Percentiles rank a stretch among this genome's conserved stretches.
Evolutionary conservation across 1,284 basidiomycete genomes (phyloP).

Genomic region (Apiotrichum porosum): DNA sequence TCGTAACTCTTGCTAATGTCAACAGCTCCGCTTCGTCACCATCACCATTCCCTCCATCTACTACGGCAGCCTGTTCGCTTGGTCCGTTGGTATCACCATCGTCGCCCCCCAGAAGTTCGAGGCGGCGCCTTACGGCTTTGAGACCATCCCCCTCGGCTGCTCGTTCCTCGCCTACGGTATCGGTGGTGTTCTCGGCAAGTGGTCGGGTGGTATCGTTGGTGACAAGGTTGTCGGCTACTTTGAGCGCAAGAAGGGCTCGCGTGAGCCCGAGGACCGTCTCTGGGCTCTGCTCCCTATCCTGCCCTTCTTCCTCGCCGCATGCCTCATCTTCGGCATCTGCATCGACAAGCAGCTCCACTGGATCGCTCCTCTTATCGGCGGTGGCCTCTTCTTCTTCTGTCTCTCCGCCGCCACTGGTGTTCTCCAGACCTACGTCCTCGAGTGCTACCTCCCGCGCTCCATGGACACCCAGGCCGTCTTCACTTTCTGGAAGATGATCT

Average conservation of each 20-base stretch:
- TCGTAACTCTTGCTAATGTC: no score
- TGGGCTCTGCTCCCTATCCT: slow-evolving; percentile 30
- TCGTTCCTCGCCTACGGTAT: slow-evolving; percentile 40
- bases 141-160: slow-evolving; percentile 31
- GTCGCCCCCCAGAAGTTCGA: slow-evolving; percentile 38
- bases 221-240: slow-evolving; percentile 36
- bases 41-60: slow-evolving; percentile 37
- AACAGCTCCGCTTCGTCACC: slow-evolving; percentile 21
- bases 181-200: slow-evolving; percentile 41
- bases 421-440: slow-evolving; percentile 41
- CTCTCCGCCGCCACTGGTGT: slow-evolving; percentile 28
- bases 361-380: slow-evolving; percentile 44
- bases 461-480: slow-evolving; percentile 45
- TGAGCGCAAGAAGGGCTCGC: slow-evolving; percentile 26
- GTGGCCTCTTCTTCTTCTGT: slow-evolving; percentile 40
- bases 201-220: slow-evolving; percentile 39
- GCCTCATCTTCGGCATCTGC: slow-evolving; percentile 37
- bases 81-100: slow-evolving; percentile 40
- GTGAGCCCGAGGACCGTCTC: slow-evolving; percentile 44
- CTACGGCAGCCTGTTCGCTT: slow-evolving; percentile 42
- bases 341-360: slow-evolving; percentile 36
- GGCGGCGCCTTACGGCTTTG: slow-evolving; percentile 39
- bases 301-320: slow-evolving; percentile 31
- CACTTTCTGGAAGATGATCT: slow-evolving; percentile 45
- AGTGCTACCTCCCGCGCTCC: slow-evolving; percentile 33